A percentile compares a stretch with the other conserved stretches of the same genome.
phyloP scores from a whole-genome alignment of 2,329 filamentous ascomycete genomes.

The Talaromyces funiculosus region DNA sequence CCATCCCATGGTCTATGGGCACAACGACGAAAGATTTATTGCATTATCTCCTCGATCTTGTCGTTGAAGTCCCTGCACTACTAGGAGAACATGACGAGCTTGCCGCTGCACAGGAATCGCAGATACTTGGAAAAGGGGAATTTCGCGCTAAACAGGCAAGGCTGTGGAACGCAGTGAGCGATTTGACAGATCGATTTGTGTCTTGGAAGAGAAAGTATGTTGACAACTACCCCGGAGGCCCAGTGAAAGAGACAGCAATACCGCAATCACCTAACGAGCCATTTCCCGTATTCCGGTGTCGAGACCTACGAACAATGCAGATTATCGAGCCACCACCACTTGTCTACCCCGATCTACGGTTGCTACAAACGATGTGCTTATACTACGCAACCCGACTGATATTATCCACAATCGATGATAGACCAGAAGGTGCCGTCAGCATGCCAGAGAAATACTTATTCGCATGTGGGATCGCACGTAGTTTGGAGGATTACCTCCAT shows the following conservation, averaged over 20 bases:
- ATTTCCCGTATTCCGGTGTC: constrained; percentile 31
- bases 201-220: constrained; percentile 30
- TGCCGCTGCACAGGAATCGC: constrained; percentile 19
- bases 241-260: constrained; percentile 24
- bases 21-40: constrained; percentile 34
- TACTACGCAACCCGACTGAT: constrained; percentile 31
- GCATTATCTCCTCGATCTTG: constrained; percentile 33
- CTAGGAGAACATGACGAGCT: constrained; percentile 29
- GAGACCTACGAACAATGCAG: constrained; percentile 30
- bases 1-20: constrained; percentile 33
- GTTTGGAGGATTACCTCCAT: constrained; percentile 32
- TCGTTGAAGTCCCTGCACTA: constrained; percentile 29
- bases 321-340: constrained; percentile 26
- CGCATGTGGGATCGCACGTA: constrained; percentile 32
- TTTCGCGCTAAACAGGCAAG: constrained; percentile 27
- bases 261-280: constrained; percentile 17
- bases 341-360: constrained; percentile 31
- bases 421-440: constrained; percentile 25
- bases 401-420: constrained; percentile 29
- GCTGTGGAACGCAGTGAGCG: constrained; percentile 31
- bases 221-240: constrained; percentile 27
- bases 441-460: constrained; percentile 29
- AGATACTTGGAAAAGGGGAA: constrained; percentile 26
- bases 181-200: constrained; percentile 26
- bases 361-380: constrained; percentile 34